Evolutionary conservation across 371 early-diverging fungal genomes (phyloP).

Genomic region (Apophysomyces elegans): DNA sequence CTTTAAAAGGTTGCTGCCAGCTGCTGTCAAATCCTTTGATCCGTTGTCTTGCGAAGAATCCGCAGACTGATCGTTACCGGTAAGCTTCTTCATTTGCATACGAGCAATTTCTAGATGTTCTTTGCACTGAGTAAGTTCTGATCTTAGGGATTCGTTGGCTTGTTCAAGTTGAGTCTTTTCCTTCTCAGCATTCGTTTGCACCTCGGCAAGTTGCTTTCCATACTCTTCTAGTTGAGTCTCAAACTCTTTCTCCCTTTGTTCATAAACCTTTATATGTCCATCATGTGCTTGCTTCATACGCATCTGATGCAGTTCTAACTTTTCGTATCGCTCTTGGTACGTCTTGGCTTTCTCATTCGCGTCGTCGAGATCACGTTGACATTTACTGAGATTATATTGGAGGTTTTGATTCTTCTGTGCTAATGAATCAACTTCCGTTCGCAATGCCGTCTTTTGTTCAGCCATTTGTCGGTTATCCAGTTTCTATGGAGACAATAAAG

Average conservation of each 20-base stretch:
- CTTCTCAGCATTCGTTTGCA: conserved; percentile 17
- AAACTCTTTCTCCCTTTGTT: conserved; percentile 19
- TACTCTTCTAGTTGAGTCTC: conserved; percentile 16
- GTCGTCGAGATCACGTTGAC: conserved; percentile 10
- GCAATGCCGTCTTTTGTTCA: conserved; percentile 15
- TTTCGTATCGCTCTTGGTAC: conserved; percentile 15
- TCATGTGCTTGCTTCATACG: conserved; percentile 18
- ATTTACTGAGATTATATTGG: conserved; percentile 6
- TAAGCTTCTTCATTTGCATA: conserved; percentile 11
- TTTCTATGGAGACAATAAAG: not conserved
- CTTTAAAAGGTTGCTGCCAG: conserved; percentile 19
- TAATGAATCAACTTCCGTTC: conserved; percentile 17
- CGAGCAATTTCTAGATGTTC: conserved; percentile 22
- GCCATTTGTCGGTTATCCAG: not conserved
- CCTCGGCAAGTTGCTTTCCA: conserved; percentile 11
- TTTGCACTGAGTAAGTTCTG: conserved; percentile 11
- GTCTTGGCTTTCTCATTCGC: conserved; percentile 15
- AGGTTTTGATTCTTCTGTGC: conserved; percentile 9
- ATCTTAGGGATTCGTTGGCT: conserved; percentile 17
- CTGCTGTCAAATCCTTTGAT: not conserved
- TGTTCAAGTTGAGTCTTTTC: conserved; percentile 13
- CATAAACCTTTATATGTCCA: conserved; percentile 18
- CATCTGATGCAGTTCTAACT: conserved; percentile 17
- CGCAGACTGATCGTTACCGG: not conserved
- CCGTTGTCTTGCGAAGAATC: conserved; percentile 1